Evolutionary conservation across 331 rosid species (phyloP), one percentile per base, ranked within the genome.

Genomic region (Acacia concinna): DNA sequence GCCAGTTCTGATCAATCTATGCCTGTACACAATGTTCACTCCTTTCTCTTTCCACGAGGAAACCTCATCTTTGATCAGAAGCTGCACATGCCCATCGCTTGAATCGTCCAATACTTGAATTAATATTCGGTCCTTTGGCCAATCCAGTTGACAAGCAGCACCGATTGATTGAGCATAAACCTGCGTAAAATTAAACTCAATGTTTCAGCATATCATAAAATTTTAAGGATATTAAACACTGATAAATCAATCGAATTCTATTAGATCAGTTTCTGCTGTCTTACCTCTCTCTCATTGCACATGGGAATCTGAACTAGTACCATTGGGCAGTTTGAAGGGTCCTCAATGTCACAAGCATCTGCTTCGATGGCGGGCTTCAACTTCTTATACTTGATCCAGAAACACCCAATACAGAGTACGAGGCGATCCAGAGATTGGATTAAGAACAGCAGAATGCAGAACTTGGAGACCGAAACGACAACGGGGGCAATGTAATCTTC

Each of bases 251-350:
- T 47, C 44, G 38, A 28, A 56, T 78, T 57, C 34, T 37, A 28
- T 34, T 54, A 6, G 37, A 30, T 60, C 15, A 69, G 9, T 62
- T 74, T 23, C 54, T 1, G 38, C 71, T 66, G n/a, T 46, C 12
- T 88, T 90, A 96, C 99, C 99, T 96, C 99, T 96, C 93, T 90
- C 80, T 96, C 99, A 87, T 96, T 95, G 87, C 98, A 95, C 98
- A 95, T 95, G 77, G 97, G 98, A 87, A 95, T 95, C 90, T 95
- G 98, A 87, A 96, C 93, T 76, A 96, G 91, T 30, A 96, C 94
- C 97, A 89, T 91, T 1, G 98, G 99, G 74, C 88, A 93, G 65
- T 85, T 79, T 6, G 80, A 82, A 79, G 93, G 82, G 71, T 93
- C 97, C 44, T 96, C 96, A 72, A 84, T 73, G 82, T 96, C 94